These are phyloP conservation scores for Trichosporon inkin DNA, from an alignment of 1,284 basidiomycete species.

Conservation along the genomic window DNA sequence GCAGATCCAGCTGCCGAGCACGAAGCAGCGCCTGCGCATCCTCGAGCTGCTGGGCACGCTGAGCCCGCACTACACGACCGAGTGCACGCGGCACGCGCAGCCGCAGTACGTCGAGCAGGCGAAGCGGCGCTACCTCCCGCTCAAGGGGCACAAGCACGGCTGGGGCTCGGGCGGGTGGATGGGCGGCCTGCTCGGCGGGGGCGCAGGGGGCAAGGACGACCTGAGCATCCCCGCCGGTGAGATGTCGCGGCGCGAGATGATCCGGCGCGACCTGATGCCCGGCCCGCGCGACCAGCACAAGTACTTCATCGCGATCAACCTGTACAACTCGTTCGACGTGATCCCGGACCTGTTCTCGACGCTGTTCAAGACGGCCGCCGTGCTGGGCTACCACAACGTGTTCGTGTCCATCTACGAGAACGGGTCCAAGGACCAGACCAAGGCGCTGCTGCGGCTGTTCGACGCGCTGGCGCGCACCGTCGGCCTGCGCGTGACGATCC, in stretches of 20 bases:
- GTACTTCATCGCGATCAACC: constrained; percentile 96
- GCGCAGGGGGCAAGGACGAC: constrained; percentile 32
- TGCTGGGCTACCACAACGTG: constrained; percentile 92
- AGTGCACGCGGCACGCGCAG: constrained; percentile 79
- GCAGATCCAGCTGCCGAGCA: constrained; percentile 56
- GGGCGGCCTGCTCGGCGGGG: constrained; percentile 48
- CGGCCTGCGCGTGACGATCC: constrained; percentile 83
- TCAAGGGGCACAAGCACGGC: constrained; percentile 70
- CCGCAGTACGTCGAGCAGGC: constrained; percentile 77
- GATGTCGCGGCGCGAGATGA: constrained; percentile 51
- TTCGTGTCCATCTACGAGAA: constrained; percentile 98
- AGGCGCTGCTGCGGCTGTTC: constrained; percentile 85
- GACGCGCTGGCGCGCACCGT: constrained; percentile 81
- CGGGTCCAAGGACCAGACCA: constrained; percentile 92
- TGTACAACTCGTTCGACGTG: constrained; percentile 96
- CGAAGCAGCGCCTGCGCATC: constrained; percentile 75
- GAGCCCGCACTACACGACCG: constrained; percentile 80
- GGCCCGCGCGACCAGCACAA: constrained; percentile 61
- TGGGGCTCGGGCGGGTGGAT: constrained; percentile 59
- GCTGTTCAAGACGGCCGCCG: constrained; percentile 81
- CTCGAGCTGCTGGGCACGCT: constrained; percentile 79
- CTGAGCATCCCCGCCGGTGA: constrained; percentile 22
- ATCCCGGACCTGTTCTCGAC: constrained; percentile 93
- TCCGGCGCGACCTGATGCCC: constrained; percentile 51
- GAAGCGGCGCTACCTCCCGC: constrained; percentile 70